Base-by-base conservation (phyloP, 345 rosid genomes). In the Melaleuca quinquenervia region DNA sequence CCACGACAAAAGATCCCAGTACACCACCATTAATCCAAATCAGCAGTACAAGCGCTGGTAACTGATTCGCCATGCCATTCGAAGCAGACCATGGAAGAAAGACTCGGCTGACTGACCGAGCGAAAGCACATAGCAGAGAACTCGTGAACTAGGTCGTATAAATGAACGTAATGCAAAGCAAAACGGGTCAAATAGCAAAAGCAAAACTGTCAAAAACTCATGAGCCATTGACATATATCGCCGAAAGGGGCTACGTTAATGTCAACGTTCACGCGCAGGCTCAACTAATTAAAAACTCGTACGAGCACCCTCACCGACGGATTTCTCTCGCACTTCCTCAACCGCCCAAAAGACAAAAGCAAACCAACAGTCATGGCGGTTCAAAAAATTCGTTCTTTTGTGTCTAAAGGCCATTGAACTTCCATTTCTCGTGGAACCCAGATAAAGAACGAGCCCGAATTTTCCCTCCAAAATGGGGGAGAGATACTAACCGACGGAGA, bases 401-500 rank as follows among this genome's bases (percentile, higher is more conserved):
- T 45, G 56, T 21, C 56, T 16, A 0, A 11, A 51, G 16, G 29
- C 55, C 82, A 56, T 70, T 22, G 6, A 70, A 52, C 83, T 60
- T 83, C 16, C 45, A 44, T 88, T 52, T 45, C 60, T 14, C 24
- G 60, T 70, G 24, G 82, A 52, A 88, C 84, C 83, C 36, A 50
- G 53, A 88, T 14, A 24, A 52, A 80, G 29, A 51, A 52, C 87
- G 51, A 51, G 49, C 32, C 70, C 22, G 50, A 62, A 86, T 52
- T 50, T 44, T 29, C 32, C 20, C 51, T 54, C 52, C 14, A 26
- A 80, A 48, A 52, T 55, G 56, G 78, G 50, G 60, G 14, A 41
- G 82, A 32, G 64, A 18, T 50, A 94, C 97, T 8, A 84, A 96
- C 99, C 98, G 87, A 97, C 95, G 52, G 98, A 93, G 54, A 91